Percentiles rank a stretch among this genome's conserved stretches.
Evolutionary conservation across 306 rosid species (phyloP).

Genomic region (Oxytropis ochrocephala): DNA sequence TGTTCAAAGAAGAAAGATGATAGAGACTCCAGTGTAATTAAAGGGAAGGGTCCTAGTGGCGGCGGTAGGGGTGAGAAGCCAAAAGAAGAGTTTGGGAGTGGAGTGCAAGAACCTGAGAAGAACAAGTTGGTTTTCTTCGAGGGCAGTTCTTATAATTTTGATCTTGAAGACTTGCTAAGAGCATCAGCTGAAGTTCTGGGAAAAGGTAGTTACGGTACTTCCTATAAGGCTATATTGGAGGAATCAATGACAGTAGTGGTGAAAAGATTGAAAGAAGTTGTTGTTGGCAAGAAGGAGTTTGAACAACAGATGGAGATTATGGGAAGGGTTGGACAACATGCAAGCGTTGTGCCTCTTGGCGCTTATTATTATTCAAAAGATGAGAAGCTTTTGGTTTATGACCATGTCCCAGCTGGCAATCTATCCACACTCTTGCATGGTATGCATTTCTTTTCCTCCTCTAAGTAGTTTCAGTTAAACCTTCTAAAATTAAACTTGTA

Average conservation of each 20-base stretch:
- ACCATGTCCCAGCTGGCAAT: slow-evolving; percentile 56
- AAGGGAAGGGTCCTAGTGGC: slow-evolving; percentile 57
- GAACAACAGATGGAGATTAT: slow-evolving; percentile 78
- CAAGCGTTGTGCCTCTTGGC: slow-evolving; percentile 65
- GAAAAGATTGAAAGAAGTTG: slow-evolving; percentile 84
- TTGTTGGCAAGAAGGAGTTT: slow-evolving; percentile 69
- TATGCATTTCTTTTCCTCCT: slow-evolving; percentile 25
- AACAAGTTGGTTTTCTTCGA: slow-evolving; percentile 83
- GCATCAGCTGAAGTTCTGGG: slow-evolving; percentile 91
- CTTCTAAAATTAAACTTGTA: neutral
- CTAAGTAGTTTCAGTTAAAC: neutral
- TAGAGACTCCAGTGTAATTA: slow-evolving; percentile 26
- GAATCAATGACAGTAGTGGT: slow-evolving; percentile 80
- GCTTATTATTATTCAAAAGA: slow-evolving; percentile 87
- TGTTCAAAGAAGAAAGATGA: slow-evolving; percentile 47
- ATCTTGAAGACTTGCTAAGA: slow-evolving; percentile 78
- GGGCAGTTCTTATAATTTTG: slow-evolving; percentile 81
- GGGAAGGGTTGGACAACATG: slow-evolving; percentile 72
- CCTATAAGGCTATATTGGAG: slow-evolving; percentile 79
- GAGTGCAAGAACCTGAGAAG: slow-evolving; percentile 84
- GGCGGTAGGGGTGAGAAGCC: slow-evolving; percentile 81
- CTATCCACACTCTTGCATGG: slow-evolving; percentile 67
- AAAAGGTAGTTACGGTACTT: slow-evolving; percentile 84
- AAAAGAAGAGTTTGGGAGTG: slow-evolving; percentile 83
- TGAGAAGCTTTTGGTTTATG: slow-evolving; percentile 81